Evolutionary conservation across 2,329 filamentous ascomycete genomes (phyloP).

Genomic region (Xylaria sp.): DNA sequence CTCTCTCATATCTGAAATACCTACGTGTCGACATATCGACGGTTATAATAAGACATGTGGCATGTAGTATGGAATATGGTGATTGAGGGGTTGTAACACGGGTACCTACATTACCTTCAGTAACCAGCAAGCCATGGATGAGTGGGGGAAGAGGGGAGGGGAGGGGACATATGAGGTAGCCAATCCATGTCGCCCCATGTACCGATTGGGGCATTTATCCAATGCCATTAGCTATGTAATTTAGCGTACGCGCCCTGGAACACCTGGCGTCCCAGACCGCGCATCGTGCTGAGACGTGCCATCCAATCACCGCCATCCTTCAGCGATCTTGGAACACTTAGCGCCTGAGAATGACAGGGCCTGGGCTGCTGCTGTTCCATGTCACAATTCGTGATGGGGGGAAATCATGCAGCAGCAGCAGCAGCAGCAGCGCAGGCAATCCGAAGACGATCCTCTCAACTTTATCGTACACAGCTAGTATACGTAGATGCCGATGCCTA

Average conservation of each 20-base stretch:
- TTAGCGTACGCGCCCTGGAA: constrained; percentile 60
- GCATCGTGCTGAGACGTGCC: constrained; percentile 43
- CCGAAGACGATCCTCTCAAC: constrained; percentile 13
- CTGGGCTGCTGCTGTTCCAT: constrained; percentile 51
- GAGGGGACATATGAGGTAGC: neutral
- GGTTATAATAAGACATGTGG: too few species aligned
- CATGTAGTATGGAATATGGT: neutral
- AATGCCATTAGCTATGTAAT: constrained; percentile 31
- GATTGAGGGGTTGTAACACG: neutral
- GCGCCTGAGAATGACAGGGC: constrained; percentile 53
- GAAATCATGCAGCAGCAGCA: constrained; percentile 24
- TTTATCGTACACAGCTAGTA: too few species aligned
- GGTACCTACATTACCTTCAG: neutral
- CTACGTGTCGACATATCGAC: neutral
- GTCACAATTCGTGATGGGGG: constrained; percentile 43
- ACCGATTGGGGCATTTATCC: neutral
- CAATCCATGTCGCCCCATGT: constrained; percentile 4
- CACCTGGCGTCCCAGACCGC: constrained; percentile 49
- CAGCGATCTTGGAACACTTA: constrained; percentile 53
- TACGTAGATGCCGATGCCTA: neutral
- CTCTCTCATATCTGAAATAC: neutral
- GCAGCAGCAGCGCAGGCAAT: neutral
- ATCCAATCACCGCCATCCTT: constrained; percentile 52
- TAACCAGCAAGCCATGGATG: neutral
- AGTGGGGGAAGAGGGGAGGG: neutral